These are phyloP conservation scores for Dioscorea alata DNA, from an alignment of 106 monocot species.

Conservation along the genomic window DNA sequence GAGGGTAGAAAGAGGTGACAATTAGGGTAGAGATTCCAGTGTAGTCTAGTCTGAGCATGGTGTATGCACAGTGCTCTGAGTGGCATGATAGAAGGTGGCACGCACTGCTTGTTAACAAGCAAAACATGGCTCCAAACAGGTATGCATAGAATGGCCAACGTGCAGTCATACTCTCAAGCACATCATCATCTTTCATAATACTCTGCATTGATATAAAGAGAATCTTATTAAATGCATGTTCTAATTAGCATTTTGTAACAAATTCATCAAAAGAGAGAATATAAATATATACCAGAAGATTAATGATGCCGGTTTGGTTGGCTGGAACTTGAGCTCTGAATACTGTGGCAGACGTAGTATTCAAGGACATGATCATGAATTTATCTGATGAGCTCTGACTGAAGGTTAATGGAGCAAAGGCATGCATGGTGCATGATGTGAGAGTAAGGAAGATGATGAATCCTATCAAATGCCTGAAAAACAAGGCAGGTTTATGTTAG, in stretches of 20 bases:
- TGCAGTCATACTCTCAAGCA: background rate
- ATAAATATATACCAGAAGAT: background rate
- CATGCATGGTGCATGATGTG: background rate
- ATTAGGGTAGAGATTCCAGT: slow-evolving; percentile 12
- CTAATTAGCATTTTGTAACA: background rate
- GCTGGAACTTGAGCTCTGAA: background rate
- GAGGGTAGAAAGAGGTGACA: slow-evolving; percentile 18
- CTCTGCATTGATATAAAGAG: background rate
- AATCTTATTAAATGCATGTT: background rate
- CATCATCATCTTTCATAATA: too few species aligned
- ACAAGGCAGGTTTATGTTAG: too few species aligned
- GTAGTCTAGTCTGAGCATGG: slow-evolving; percentile 16
- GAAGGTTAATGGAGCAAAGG: background rate
- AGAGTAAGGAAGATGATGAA: background rate
- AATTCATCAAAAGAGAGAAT: background rate
- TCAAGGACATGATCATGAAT: too few species aligned
- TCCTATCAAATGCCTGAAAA: slow-evolving; percentile 4
- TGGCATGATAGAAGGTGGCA: slow-evolving; percentile 16
- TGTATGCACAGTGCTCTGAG: slow-evolving; percentile 5
- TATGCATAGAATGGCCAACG: slow-evolving; percentile 12
- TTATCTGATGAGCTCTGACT: too few species aligned
- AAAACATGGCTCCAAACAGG: slow-evolving; percentile 10
- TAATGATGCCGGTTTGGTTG: background rate
- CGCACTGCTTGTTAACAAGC: slow-evolving; percentile 13
- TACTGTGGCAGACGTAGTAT: too few species aligned